Evolutionary conservation across 163 green algal species (phyloP).

Genomic region (Coccomyxa subellipsoidea): DNA sequence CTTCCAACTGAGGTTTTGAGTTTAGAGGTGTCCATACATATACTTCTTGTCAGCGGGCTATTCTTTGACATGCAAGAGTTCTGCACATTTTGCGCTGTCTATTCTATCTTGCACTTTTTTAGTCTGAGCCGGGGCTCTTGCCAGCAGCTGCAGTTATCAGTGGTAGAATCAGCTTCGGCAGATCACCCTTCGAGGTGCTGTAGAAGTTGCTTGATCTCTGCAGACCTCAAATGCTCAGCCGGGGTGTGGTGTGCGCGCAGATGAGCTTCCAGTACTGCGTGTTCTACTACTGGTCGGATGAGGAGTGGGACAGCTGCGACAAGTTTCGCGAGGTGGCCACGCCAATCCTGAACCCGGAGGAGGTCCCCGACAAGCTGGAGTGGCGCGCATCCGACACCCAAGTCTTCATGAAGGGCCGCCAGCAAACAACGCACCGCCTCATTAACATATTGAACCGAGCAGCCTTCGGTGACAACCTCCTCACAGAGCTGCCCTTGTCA

Average conservation of each 20-base stretch:
- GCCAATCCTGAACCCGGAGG: background rate
- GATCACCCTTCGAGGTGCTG: too few species aligned
- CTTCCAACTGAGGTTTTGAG: too few species aligned
- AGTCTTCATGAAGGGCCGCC: background rate
- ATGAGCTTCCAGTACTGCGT: background rate
- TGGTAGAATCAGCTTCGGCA: too few species aligned
- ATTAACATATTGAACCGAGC: background rate
- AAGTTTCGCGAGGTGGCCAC: conserved; percentile 1
- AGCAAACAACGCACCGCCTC: background rate
- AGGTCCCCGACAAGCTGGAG: background rate
- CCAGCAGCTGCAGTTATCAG: too few species aligned
- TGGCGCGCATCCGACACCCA: background rate
- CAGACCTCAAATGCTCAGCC: too few species aligned
- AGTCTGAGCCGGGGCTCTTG: too few species aligned
- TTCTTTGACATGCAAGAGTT: too few species aligned
- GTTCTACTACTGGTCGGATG: conserved; percentile 8
- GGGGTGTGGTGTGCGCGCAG: background rate
- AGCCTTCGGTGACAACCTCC: background rate
- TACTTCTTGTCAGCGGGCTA: too few species aligned
- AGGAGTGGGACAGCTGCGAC: conserved; percentile 6
- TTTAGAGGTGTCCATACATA: too few species aligned
- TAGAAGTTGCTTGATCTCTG: too few species aligned
- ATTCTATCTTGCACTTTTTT: too few species aligned
- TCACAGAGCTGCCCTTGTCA: background rate
- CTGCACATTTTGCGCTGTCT: too few species aligned